Evolutionary conservation across 2,329 filamentous ascomycete species (phyloP).

Genomic region (Cyphellophora attinorum): DNA sequence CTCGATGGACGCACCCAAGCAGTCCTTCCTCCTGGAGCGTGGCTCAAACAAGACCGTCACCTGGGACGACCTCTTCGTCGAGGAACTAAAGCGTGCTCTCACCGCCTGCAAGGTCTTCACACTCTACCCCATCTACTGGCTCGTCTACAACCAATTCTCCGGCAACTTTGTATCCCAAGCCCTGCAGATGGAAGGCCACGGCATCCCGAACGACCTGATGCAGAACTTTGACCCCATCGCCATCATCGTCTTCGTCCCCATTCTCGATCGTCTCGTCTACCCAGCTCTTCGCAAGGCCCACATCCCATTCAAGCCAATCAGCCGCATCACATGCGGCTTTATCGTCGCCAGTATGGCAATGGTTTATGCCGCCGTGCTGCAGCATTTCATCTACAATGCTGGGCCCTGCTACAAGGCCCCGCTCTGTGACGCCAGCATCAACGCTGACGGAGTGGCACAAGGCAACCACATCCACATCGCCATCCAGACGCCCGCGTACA

Average conservation of each 20-base stretch:
- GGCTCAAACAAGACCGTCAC: slow-evolving; percentile 32
- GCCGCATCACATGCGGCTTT: slow-evolving; percentile 65
- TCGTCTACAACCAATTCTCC: slow-evolving; percentile 15
- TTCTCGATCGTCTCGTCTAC: slow-evolving; percentile 61
- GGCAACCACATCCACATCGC: slow-evolving; percentile 35
- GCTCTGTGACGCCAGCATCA: slow-evolving; percentile 23
- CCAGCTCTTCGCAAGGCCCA: slow-evolving; percentile 54
- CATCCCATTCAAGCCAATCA: slow-evolving; percentile 64
- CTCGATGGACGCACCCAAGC: slow-evolving; percentile 56
- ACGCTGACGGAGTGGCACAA: slow-evolving; percentile 22
- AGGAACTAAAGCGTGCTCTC: slow-evolving; percentile 59
- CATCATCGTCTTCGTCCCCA: slow-evolving; percentile 64
- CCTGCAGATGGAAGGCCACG: slow-evolving; percentile 52
- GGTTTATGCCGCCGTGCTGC: slow-evolving; percentile 51
- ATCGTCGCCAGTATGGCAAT: slow-evolving; percentile 52
- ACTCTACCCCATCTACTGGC: slow-evolving; percentile 55
- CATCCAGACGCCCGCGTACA: slow-evolving; percentile 35
- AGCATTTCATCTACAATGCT: slow-evolving; percentile 44
- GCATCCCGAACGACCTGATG: slow-evolving; percentile 68
- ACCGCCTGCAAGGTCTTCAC: slow-evolving; percentile 62
- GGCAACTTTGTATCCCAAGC: slow-evolving; percentile 25
- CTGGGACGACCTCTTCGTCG: slow-evolving; percentile 63
- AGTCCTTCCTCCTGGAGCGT: slow-evolving; percentile 50
- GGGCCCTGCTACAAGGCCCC: slow-evolving; percentile 10
- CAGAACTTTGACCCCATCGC: slow-evolving; percentile 67